Conservation (phyloP, 331 rosid genomes). For the Quercus tomentella region DNA sequence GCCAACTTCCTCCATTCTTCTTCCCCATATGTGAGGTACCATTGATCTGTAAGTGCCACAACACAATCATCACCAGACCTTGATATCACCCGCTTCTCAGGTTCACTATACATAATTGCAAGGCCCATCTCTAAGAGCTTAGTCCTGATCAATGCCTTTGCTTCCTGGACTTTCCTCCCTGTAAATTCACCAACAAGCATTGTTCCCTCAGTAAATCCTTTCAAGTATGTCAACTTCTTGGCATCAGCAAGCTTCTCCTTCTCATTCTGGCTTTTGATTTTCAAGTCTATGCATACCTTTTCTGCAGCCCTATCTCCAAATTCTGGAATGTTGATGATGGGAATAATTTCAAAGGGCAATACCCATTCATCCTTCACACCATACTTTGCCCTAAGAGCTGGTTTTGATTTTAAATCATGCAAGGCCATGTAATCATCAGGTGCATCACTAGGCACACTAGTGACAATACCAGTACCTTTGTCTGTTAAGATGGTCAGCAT, state of each 20-base stretch:
- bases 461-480: slow-evolving; percentile 91
- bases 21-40: slow-evolving; percentile 92
- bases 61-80: slow-evolving; percentile 94
- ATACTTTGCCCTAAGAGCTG: slow-evolving; percentile 66
- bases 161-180: slow-evolving; percentile 81
- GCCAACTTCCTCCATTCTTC: slow-evolving; percentile 74
- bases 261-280: slow-evolving; percentile 86
- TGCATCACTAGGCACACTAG: slow-evolving; percentile 92
- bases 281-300: slow-evolving; percentile 71
- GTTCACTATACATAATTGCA: slow-evolving; percentile 81
- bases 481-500: slow-evolving; percentile 85
- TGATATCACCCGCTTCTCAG: slow-evolving; percentile 78
- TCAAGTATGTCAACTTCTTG: slow-evolving; percentile 86
- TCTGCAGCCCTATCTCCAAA: slow-evolving; percentile 78
- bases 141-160: slow-evolving; percentile 71
- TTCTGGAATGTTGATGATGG: slow-evolving; percentile 69
- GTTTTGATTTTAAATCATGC: slow-evolving; percentile 78
- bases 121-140: slow-evolving; percentile 68
- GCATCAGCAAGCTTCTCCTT: slow-evolving; percentile 95
- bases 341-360: slow-evolving; percentile 73
- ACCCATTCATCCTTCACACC: slow-evolving; percentile 92
- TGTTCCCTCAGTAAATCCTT: slow-evolving; percentile 90
- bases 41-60: slow-evolving; percentile 96
- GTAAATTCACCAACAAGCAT: slow-evolving; percentile 72
- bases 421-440: slow-evolving; percentile 93